These are phyloP conservation scores for Paracoccidioides lutzii DNA, from an alignment of 2,329 filamentous ascomycete species.

Conservation along the genomic window DNA sequence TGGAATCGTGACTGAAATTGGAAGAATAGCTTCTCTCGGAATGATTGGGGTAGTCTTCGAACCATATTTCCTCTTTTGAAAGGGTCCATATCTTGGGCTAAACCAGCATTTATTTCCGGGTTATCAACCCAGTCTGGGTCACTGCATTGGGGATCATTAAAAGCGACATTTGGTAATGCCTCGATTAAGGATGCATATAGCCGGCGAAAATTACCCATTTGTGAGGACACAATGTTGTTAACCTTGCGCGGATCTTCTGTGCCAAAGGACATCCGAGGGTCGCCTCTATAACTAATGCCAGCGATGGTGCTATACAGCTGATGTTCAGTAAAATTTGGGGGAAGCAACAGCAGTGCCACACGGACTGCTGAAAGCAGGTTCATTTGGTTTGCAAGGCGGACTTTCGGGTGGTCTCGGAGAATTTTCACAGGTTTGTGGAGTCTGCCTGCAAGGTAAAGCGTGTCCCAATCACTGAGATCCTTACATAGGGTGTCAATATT, in stretches of 20 bases:
- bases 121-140: conserved; percentile 52
- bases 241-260: conserved; percentile 90
- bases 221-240: conserved; percentile 82
- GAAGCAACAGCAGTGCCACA: conserved; percentile 75
- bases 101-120: conserved; percentile 48
- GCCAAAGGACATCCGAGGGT: conserved; percentile 85
- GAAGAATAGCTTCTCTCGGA: conserved; percentile 84
- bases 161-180: conserved; percentile 77
- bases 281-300: conserved; percentile 83
- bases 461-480: conserved; percentile 85
- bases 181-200: conserved; percentile 83
- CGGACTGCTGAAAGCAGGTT: conserved; percentile 87
- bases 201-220: conserved; percentile 80
- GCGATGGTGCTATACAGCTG: conserved; percentile 86
- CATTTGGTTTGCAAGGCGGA: conserved; percentile 88
- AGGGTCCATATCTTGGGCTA: conserved; percentile 87
- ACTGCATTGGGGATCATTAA: conserved; percentile 51
- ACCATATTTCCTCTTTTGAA: conserved; percentile 92
- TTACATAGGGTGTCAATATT: conserved; percentile 79
- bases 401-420: conserved; percentile 78
- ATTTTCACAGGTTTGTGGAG: conserved; percentile 98
- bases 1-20: conserved; percentile 83
- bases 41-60: conserved; percentile 69
- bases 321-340: conserved; percentile 69
- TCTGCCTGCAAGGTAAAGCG: conserved; percentile 87